phyloP scores from a whole-genome alignment of 2,329 filamentous ascomycete genomes.

The Ophioceras dolichostomum region DNA sequence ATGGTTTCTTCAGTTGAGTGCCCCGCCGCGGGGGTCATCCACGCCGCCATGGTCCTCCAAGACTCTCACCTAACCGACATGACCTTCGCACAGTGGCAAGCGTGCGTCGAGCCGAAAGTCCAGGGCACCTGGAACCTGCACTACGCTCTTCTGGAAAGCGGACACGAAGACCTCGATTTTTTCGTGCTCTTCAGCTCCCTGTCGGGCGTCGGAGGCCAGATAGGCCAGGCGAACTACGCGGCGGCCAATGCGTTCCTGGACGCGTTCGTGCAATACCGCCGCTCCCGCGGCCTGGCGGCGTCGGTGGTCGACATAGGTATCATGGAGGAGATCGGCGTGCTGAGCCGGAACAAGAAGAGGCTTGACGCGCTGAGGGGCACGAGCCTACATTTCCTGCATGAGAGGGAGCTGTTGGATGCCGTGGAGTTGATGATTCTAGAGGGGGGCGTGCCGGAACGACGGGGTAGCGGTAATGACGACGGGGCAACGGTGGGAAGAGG shows the following conservation, averaged over 20 bases:
- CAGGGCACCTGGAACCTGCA: conserved; percentile 25
- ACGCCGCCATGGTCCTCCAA: conserved; percentile 13
- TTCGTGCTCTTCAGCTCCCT: conserved; percentile 5
- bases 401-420: conserved; percentile 3
- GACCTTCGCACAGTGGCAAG: conserved; percentile 16
- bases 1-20: conserved; percentile 6
- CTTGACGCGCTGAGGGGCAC: conserved; percentile 2
- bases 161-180: conserved; percentile 2
- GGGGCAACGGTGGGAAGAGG: not conserved
- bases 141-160: conserved; percentile 8
- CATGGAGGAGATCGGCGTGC: conserved; percentile 9
- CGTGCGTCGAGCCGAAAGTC: conserved; percentile 26
- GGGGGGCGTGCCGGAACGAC: not conserved
- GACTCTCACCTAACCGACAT: conserved; percentile 12
- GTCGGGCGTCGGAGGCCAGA: conserved; percentile 7
- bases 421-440: conserved; percentile 3
- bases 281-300: conserved; percentile 14
- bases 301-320: conserved; percentile 18
- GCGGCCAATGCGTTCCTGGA: conserved; percentile 20
- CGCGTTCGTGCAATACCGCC: conserved; percentile 16
- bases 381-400: conserved; percentile 2
- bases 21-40: conserved; percentile 12
- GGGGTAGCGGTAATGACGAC: not conserved
- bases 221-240: conserved; percentile 17
- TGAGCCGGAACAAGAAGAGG: conserved; percentile 3